Base-by-base conservation (phyloP, 257 asterid species). In the Solanum clarkiae region DNA sequence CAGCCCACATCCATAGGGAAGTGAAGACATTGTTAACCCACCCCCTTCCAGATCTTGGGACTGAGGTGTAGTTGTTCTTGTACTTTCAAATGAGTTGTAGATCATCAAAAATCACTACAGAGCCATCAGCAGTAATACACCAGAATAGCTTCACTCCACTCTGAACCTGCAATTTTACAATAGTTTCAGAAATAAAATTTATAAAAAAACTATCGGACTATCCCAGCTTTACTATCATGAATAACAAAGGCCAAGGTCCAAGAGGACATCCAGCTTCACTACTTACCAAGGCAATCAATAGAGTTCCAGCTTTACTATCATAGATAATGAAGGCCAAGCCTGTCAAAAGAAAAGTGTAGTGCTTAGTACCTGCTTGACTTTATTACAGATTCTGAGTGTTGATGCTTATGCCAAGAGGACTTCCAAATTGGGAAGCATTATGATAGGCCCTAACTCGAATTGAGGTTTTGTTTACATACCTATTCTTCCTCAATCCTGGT, bases 91-190 rank as follows among this genome's bases (percentile, higher is more conserved):
- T 90, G 59, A 92, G 91, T 29, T 88, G 90, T 12, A 91, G 44
- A 85, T 95, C 94, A 88, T 93, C 97, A 36, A 92, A 95, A 69
- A 95, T 94, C 83, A 93, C 97, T 84, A 92, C 97, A 22, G 95
- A 94, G 1, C 93, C 97, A 88, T 94, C 98, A 0, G 91, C 94
- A 12, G 94, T 98, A 47, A 94, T 88, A 10, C 95, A 97, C 99
- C 98, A 91, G 45, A 91, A 92, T 80, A 92, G 87, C 86, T 93
- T 94, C 49, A 94, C 92, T 49, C 94, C 92, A 12, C 94, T 92
- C 97, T 53, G 95, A 91, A 1, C 97, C 96, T 94, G 89, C 22
- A 87, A 29, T 18, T 65, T 32, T 42, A 85, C 62, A 57, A 16
- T 71, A n/a, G 16, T 40, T 45, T 20, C 57, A 45, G 36, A 45